A percentile compares a stretch with the other conserved stretches of the same genome.
Evolutionary conservation across 441 rosid genomes (phyloP).

Genomic region (Brassica hybrid): DNA sequence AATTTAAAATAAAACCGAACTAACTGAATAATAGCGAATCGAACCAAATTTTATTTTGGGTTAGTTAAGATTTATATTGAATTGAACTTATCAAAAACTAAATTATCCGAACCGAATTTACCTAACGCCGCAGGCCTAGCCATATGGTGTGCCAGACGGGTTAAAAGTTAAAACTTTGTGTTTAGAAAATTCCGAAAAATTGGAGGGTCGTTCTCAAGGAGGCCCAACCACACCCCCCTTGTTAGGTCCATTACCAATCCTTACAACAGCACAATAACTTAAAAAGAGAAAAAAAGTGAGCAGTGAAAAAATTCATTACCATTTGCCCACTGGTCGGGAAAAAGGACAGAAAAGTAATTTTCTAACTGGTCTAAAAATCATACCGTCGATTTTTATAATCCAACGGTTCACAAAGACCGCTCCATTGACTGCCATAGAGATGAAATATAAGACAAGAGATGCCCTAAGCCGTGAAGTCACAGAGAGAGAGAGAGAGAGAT

Average conservation of each 20-base stretch:
- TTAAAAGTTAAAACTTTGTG: not conserved
- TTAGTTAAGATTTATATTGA: no score
- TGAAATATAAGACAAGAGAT: constrained; percentile 11
- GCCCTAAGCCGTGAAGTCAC: constrained; percentile 19
- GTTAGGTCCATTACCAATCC: constrained; percentile 4
- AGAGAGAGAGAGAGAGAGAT: not conserved
- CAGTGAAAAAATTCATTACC: not conserved
- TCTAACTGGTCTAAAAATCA: not conserved
- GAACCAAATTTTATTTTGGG: no score
- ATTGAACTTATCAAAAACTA: no score
- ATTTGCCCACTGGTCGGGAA: not conserved
- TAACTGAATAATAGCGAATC: no score
- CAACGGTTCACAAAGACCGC: constrained; percentile 8
- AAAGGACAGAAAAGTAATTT: not conserved
- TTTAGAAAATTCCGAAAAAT: not conserved
- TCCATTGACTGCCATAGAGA: not conserved
- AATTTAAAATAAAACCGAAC: no score
- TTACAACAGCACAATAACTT: not conserved
- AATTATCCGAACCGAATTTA: no score
- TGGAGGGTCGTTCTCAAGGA: not conserved
- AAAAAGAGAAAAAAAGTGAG: no score
- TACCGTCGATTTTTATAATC: constrained; percentile 25
- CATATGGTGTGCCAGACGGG: not conserved
- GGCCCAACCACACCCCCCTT: not conserved
- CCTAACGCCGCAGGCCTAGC: no score